These are phyloP conservation scores for Narthecium ossifragum DNA, from an alignment of 106 monocot species.

Conservation along the genomic window DNA sequence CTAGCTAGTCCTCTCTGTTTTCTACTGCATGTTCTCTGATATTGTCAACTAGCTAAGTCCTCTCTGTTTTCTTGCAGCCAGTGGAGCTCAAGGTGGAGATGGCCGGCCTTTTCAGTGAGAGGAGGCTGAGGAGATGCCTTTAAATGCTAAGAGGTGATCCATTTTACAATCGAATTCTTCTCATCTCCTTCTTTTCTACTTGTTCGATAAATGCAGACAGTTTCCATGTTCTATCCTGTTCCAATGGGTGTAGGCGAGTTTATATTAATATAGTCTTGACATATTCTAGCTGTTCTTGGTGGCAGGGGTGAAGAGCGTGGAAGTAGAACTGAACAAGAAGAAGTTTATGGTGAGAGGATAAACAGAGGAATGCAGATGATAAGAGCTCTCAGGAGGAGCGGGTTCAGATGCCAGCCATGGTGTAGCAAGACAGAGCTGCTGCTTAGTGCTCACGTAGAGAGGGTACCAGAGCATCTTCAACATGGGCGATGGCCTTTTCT, in stretches of 20 bases:
- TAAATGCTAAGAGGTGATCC: neutral
- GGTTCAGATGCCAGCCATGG: slow-evolving; percentile 4
- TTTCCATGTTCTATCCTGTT: neutral
- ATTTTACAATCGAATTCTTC: neutral
- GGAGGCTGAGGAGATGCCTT: neutral
- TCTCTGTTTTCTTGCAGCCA: neutral
- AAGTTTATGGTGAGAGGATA: neutral
- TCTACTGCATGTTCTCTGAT: too few species aligned
- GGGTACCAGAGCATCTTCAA: neutral
- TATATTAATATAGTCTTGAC: too few species aligned
- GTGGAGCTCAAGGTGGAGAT: slow-evolving; percentile 6
- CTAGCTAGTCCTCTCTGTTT: too few species aligned
- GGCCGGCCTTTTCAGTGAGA: neutral
- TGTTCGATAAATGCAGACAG: neutral
- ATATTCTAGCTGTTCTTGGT: too few species aligned
- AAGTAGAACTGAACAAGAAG: neutral
- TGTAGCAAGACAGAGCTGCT: neutral
- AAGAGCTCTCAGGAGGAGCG: neutral
- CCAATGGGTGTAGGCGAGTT: neutral
- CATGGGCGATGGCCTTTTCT: neutral
- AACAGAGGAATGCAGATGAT: neutral
- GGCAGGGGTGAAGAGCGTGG: slow-evolving; percentile 2
- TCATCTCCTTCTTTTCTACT: neutral
- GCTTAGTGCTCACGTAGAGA: neutral
- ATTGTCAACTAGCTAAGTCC: too few species aligned